Conservation (phyloP, 1,284 basidiomycete genomes). For the Golubevia sp. region DNA sequence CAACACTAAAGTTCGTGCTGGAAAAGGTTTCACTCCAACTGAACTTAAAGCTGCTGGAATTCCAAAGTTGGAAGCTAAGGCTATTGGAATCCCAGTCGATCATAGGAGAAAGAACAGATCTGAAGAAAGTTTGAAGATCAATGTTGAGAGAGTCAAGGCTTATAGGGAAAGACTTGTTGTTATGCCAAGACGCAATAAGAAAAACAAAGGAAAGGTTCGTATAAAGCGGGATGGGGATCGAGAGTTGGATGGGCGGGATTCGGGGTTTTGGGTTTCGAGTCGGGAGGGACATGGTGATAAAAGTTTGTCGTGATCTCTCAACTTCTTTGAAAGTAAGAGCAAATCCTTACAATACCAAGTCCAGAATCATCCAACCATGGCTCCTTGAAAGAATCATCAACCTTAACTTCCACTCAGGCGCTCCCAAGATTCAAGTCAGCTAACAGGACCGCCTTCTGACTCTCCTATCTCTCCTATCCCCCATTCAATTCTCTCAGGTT, state of each 20-base stretch:
- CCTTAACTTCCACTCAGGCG: too few relatives aligned
- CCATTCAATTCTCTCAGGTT: background rate
- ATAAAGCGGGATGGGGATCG: too few relatives aligned
- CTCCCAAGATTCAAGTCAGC: too few relatives aligned
- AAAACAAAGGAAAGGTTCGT: constrained; percentile 55
- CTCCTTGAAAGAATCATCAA: too few relatives aligned
- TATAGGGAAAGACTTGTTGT: constrained; percentile 57
- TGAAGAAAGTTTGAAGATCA: constrained; percentile 60
- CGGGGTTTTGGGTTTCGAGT: background rate
- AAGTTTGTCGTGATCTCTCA: too few relatives aligned
- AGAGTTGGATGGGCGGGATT: too few relatives aligned
- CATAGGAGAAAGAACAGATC: constrained; percentile 59
- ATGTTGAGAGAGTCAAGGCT: constrained; percentile 59
- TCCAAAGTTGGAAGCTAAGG: constrained; percentile 56
- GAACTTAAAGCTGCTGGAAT: constrained; percentile 60
- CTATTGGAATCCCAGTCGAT: constrained; percentile 60
- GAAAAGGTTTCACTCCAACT: constrained; percentile 58
- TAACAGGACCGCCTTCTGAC: too few relatives aligned
- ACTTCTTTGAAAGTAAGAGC: too few relatives aligned
- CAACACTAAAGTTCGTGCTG: constrained; percentile 61
- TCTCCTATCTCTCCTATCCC: background rate
- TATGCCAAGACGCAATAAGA: constrained; percentile 54
- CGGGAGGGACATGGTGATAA: too few relatives aligned
- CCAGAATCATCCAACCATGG: too few relatives aligned
- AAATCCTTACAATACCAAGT: too few relatives aligned